These are phyloP conservation scores for Tetrapisispora namnaoensis DNA, from an alignment of 805 yeast species.

Conservation along the genomic window DNA sequence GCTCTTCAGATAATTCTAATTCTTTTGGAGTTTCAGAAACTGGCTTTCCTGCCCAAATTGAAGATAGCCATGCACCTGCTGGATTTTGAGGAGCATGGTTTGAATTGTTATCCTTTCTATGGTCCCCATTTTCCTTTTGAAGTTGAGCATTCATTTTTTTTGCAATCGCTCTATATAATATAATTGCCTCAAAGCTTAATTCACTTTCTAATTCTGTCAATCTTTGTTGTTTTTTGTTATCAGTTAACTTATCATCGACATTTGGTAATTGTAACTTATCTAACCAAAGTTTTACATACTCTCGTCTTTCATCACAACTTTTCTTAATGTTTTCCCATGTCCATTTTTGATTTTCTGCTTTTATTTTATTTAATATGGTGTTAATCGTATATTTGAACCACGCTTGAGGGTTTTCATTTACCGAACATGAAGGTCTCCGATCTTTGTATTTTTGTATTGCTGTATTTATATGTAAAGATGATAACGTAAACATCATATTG, in stretches of 20 bases:
- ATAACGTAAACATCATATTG: conserved; percentile 70
- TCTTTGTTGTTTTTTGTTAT: conserved; percentile 31
- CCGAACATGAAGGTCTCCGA: conserved; percentile 48
- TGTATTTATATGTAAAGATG: conserved; percentile 68
- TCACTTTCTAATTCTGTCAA: conserved; percentile 48
- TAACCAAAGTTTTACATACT: conserved; percentile 62
- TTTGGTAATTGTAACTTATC: conserved; percentile 35
- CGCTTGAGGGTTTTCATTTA: conserved; percentile 52
- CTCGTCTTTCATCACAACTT: conserved; percentile 61
- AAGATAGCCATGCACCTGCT: conserved; percentile 44
- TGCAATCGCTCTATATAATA: conserved; percentile 76
- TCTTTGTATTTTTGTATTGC: conserved; percentile 68
- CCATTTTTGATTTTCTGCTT: conserved; percentile 71
- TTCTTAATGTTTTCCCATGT: conserved; percentile 74
- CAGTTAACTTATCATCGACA: conserved; percentile 22
- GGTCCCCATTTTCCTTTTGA: conserved; percentile 20
- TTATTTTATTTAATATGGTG: conserved; percentile 71
- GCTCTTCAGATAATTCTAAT: conserved; percentile 68
- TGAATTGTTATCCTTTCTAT: conserved; percentile 1
- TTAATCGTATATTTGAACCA: conserved; percentile 80
- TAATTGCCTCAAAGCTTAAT: conserved; percentile 66
- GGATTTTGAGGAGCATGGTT: not conserved
- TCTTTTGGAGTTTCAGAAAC: conserved; percentile 27
- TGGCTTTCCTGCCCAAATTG: conserved; percentile 49
- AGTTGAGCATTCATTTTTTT: conserved; percentile 56